Evolutionary conservation across 257 asterid species (phyloP), one percentile per base, ranked within the genome.

Genomic region (Rauvolfia tetraphylla): DNA sequence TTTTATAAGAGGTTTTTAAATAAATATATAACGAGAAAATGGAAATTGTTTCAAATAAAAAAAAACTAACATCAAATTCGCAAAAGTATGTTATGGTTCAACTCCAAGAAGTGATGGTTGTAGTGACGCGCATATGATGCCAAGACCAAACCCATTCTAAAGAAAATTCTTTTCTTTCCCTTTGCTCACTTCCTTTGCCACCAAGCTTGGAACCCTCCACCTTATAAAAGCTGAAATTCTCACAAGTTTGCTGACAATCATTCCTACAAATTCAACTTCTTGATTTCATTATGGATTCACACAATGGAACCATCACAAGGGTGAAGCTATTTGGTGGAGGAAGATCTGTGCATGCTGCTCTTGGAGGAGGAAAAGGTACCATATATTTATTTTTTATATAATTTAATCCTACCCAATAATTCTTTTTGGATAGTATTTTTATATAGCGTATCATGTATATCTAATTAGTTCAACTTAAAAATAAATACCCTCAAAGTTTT

Each of bases 361-460:
- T 87, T 12, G 93, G 93, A 57, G 91, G 87, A 69, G 90, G 93
- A 62, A 85, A 51, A 87, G 89, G 93, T 87, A 84, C 20, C 12
- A 59, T 61, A 0, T 51, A 51, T 17, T 9, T 4, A 0, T n/a
- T n/a, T n/a, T n/a, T n/a, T n/a, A 1, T 41, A 9, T 41, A 41
- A 9, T 41, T 9, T 41, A 1, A 41, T 3, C 8, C 8, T 41
- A 41, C 44, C 8, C 4, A 41, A 41, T 9, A 41, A 41, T 41
- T 41, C 5, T 41, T 8, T 29, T 13, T 25, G 0, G 6, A n/a
- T 17, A 29, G 0, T 25, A 0, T n/a, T 4, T 41, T 12, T 33
- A 33, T 11, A 66, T 65, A 17, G 18, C 1, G 7, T 18, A 12
- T 31, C 49, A 34, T 36, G 18, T 22, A 1, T 36, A 17, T 66